phyloP scores from a whole-genome alignment of 2,329 filamentous ascomycete genomes.

The Pseudocercospora fijiensis region DNA sequence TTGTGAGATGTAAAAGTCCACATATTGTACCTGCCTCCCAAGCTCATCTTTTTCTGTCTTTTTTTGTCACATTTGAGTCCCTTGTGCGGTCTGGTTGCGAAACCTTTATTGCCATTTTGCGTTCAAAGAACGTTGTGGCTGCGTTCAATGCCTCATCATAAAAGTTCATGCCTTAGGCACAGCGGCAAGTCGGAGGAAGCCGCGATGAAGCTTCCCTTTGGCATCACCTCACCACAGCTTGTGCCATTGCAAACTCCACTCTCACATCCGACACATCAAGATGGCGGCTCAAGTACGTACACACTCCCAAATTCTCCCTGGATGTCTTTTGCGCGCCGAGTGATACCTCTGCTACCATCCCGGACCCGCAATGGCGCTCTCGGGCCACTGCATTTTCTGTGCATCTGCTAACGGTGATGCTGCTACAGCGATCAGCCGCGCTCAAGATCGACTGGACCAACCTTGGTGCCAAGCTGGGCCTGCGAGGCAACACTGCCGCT shows the following conservation, averaged over 20 bases:
- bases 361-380: slow-evolving; percentile 6
- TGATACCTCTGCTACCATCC: not conserved
- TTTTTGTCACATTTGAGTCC: not conserved
- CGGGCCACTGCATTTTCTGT: slow-evolving; percentile 9
- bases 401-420: slow-evolving; percentile 29
- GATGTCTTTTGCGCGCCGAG: not conserved
- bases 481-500: slow-evolving; percentile 88
- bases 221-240: not conserved
- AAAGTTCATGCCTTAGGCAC: not conserved
- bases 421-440: slow-evolving; percentile 84
- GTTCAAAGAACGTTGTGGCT: not conserved
- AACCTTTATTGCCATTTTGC: not conserved
- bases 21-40: not conserved
- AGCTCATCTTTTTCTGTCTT: not conserved
- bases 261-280: slow-evolving; percentile 23
- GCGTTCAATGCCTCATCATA: not conserved
- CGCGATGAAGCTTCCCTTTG: not conserved
- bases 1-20: slow-evolving; percentile 6
- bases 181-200: not conserved
- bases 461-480: slow-evolving; percentile 88
- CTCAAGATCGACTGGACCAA: slow-evolving; percentile 99
- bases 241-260: not conserved
- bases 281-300: slow-evolving; percentile 37
- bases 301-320: not conserved
- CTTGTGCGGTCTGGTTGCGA: not conserved